Evolutionary conservation across 192 early-diverging fungal species (phyloP).

Genomic region (Coemansia furcata): DNA sequence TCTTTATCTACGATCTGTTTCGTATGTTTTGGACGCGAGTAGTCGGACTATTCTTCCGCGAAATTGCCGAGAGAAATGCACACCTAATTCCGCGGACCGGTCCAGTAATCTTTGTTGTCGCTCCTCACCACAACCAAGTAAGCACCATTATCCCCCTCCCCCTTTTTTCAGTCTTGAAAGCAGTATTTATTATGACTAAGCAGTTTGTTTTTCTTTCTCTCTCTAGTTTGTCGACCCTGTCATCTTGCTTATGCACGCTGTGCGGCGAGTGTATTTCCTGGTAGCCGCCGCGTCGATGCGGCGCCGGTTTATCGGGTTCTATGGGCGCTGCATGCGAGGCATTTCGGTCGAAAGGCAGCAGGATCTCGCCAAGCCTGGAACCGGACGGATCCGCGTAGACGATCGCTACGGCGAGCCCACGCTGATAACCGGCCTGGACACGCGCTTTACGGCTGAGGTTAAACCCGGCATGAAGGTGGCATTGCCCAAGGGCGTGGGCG

Average conservation of each 20-base stretch:
- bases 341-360: slow-evolving; percentile 94
- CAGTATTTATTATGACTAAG: background rate
- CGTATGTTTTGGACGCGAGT: slow-evolving; percentile 65
- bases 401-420: slow-evolving; percentile 67
- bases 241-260: slow-evolving; percentile 79
- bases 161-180: background rate
- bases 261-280: slow-evolving; percentile 74
- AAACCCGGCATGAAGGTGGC: slow-evolving; percentile 61
- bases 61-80: slow-evolving; percentile 78
- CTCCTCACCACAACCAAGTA: slow-evolving; percentile 74
- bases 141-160: background rate
- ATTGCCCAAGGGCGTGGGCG: slow-evolving; percentile 60
- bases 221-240: slow-evolving; percentile 88
- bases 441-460: slow-evolving; percentile 67
- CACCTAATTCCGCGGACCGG: slow-evolving; percentile 83
- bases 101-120: slow-evolving; percentile 92
- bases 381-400: slow-evolving; percentile 66
- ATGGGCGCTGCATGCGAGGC: slow-evolving; percentile 71
- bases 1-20: slow-evolving; percentile 65
- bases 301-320: slow-evolving; percentile 76
- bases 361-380: slow-evolving; percentile 75
- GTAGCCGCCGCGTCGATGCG: slow-evolving; percentile 89
- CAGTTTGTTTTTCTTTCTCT: background rate
- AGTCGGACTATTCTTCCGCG: slow-evolving; percentile 82
- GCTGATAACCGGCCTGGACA: slow-evolving; percentile 68